Evolutionary conservation across 2,329 filamentous ascomycete species (phyloP), one percentile per base, ranked within the genome.

Genomic region (Furcasterigmium furcatum): DNA sequence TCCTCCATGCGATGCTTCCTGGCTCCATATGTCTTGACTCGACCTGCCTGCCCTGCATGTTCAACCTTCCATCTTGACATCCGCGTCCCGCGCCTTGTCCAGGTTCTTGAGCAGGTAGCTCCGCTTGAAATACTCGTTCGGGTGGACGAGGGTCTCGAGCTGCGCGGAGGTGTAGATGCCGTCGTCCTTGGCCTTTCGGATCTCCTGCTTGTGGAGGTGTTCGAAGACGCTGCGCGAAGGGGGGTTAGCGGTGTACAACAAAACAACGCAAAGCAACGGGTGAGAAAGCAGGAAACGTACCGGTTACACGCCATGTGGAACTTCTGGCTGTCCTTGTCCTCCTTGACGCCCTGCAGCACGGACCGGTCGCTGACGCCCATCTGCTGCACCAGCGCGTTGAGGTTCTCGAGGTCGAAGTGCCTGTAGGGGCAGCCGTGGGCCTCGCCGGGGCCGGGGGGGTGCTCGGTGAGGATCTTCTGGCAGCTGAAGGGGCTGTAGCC

Each of bases 91-190:
- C 22, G 61, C 54, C 50, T 75, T 82, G 42, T 67, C 84, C 21
- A 95, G 65, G 62, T 94, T 88, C 73, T 91, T 96, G 50, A 99
- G 71, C 55, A 95, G 59, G 65, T 90, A 97, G 63, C 91, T 95
- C 46, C 92, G 79, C 76, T 96, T 96, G 68, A 97, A 99, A 68
- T 96, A 99, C 53, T 92, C 91, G 64, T 99, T 99, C 10, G 94
- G 94, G 67, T 99, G 94, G 19, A 96, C 85, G 61, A 99, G 95
- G 0, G 92, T 97, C 67, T 97, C 92, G 35, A 96, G 74, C 63
- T 96, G 88, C 14, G 82, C 82, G 7, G 84, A 71, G 12, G 76
- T 83, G 82, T 86, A 86, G 43, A 84, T 73, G 6, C 81, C 77
- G 41, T 90, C 84, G 35, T 91, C 87, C 66, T 85, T 88, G 50